A percentile compares a stretch with the other conserved stretches of the same genome.
Evolutionary conservation across 2,329 filamentous ascomycete species (phyloP).

Genomic region (Xylariaceae sp.): DNA sequence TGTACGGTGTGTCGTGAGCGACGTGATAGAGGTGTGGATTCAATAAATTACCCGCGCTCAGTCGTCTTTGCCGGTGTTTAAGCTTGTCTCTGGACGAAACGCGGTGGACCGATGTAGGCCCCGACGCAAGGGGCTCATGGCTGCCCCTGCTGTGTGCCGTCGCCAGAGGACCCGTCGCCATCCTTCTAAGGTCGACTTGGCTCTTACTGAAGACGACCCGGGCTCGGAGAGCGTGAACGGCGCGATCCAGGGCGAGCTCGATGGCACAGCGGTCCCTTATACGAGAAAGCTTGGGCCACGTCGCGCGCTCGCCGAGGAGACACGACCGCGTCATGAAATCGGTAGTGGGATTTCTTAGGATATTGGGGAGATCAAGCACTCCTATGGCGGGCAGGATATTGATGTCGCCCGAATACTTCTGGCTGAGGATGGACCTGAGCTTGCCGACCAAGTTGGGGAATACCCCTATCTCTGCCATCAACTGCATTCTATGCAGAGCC

Average conservation of each 20-base stretch:
- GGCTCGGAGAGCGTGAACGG: slow-evolving; percentile 66
- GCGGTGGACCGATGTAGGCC: slow-evolving; percentile 10
- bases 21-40: slow-evolving; percentile 35
- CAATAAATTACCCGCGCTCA: slow-evolving; percentile 50
- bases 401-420: slow-evolving; percentile 92
- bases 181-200: slow-evolving; percentile 56
- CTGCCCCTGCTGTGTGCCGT: slow-evolving; percentile 17
- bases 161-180: slow-evolving; percentile 37
- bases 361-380: slow-evolving; percentile 68
- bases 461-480: slow-evolving; percentile 75
- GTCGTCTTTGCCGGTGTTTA: slow-evolving; percentile 43
- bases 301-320: slow-evolving; percentile 76
- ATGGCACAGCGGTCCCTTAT: slow-evolving; percentile 86
- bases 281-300: slow-evolving; percentile 85
- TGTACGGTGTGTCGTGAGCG: slow-evolving; percentile 36
- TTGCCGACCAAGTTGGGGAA: slow-evolving; percentile 79
- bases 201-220: slow-evolving; percentile 67
- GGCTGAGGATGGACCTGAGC: slow-evolving; percentile 75
- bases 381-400: slow-evolving; percentile 84
- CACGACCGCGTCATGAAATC: slow-evolving; percentile 84
- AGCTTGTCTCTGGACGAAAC: slow-evolving; percentile 28
- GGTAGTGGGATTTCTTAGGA: slow-evolving; percentile 78
- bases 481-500: slow-evolving; percentile 74
- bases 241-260: slow-evolving; percentile 77
- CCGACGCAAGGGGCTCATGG: slow-evolving; percentile 18